These are phyloP conservation scores for Garcia nutans DNA, from an alignment of 345 rosid species.

Conservation along the genomic window DNA sequence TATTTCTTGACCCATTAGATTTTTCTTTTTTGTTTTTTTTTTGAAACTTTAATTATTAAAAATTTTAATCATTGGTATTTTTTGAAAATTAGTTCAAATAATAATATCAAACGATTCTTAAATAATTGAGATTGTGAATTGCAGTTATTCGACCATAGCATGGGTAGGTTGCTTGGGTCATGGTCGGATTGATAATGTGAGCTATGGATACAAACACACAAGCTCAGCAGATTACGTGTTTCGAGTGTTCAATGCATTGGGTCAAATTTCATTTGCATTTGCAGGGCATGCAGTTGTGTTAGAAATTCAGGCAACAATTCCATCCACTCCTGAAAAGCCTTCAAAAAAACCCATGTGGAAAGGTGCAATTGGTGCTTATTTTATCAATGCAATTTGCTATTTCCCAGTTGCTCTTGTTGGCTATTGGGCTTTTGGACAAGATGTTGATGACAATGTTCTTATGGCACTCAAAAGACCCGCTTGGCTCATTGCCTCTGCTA, in stretches of 20 bases:
- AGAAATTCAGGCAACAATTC: conserved; percentile 94
- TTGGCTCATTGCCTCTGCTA: conserved; percentile 92
- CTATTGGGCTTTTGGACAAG: conserved; percentile 79
- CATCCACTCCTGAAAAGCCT: conserved; percentile 81
- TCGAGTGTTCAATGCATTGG: conserved; percentile 75
- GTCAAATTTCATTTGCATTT: conserved; percentile 83
- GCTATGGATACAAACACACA: conserved; percentile 57
- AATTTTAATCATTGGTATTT: too few species aligned
- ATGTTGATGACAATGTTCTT: conserved; percentile 81
- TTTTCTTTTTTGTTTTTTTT: too few species aligned
- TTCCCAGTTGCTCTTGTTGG: conserved; percentile 91
- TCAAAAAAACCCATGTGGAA: conserved; percentile 90
- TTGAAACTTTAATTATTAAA: too few species aligned
- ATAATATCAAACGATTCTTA: too few species aligned
- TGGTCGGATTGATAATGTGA: conserved; percentile 58
- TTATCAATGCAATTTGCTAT: conserved; percentile 83
- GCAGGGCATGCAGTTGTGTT: conserved; percentile 93
- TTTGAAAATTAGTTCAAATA: too few species aligned
- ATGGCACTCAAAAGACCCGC: conserved; percentile 55
- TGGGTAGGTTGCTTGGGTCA: conserved; percentile 74
- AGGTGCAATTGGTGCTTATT: conserved; percentile 77
- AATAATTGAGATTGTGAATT: neutral
- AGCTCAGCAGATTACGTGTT: conserved; percentile 55
- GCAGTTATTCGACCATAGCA: conserved; percentile 92
- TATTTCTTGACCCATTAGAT: too few species aligned